Percentiles rank a stretch among this genome's conserved stretches.
Conservation (phyloP, 805 yeast genomes). For the Kuraishia capsulata region DNA sequence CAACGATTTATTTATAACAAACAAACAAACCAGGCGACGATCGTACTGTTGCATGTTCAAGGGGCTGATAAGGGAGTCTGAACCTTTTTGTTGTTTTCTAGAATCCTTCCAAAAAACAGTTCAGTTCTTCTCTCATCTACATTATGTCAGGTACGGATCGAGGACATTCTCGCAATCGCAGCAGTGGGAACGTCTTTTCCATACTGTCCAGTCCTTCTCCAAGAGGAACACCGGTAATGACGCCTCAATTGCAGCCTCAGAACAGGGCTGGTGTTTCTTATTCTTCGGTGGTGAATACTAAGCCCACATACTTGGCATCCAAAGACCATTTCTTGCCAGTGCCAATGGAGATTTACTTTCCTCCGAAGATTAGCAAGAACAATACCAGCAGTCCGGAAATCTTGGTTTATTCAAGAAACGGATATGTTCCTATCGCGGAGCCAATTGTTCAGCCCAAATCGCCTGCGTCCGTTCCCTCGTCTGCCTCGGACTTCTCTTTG, state of each 20-base stretch:
- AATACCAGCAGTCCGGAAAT: not conserved
- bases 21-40: too few relatives aligned
- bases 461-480: constrained; percentile 2
- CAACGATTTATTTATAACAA: too few relatives aligned
- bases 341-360: not conserved
- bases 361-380: not conserved
- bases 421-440: not conserved
- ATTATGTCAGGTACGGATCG: too few relatives aligned
- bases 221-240: not conserved
- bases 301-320: not conserved
- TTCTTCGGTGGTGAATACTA: too few relatives aligned
- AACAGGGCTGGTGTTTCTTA: too few relatives aligned
- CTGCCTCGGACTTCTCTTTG: constrained; percentile 1
- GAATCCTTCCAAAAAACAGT: too few relatives aligned
- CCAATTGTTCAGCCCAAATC: not conserved
- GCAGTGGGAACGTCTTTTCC: not conserved
- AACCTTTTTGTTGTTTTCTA: too few relatives aligned
- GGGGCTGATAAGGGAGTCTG: too few relatives aligned
- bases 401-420: not conserved
- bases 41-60: too few relatives aligned
- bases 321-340: not conserved
- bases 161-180: not conserved
- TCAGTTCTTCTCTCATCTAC: too few relatives aligned
- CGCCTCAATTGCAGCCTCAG: not conserved
- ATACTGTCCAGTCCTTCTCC: not conserved